Conservation (phyloP, 139 green algal species). For the Chlamydomonas applanata region DNA sequence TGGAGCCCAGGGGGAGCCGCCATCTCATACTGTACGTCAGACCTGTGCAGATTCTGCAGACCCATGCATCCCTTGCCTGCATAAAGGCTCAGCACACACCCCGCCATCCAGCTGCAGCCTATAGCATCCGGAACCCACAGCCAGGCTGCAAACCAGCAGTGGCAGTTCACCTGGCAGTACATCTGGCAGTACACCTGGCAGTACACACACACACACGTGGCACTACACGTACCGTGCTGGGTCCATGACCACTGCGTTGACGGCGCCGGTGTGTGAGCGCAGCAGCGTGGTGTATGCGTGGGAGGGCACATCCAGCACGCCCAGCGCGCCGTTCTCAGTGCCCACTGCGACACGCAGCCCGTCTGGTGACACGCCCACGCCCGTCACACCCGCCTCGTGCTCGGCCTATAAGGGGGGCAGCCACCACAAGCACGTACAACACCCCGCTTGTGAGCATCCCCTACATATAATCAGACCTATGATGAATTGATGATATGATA, state of each 20-base stretch:
- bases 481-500: too few species aligned
- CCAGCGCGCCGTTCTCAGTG: constrained; percentile 66
- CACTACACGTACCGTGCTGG: background rate
- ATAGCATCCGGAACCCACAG: too few species aligned
- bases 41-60: too few species aligned
- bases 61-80: too few species aligned
- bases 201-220: too few species aligned
- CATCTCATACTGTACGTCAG: too few species aligned
- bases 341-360: constrained; percentile 64
- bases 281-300: constrained; percentile 68
- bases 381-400: constrained; percentile 71
- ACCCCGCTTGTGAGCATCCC: background rate
- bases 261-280: constrained; percentile 62
- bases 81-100: too few species aligned
- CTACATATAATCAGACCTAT: background rate
- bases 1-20: too few species aligned
- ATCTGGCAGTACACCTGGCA: too few species aligned
- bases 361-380: constrained; percentile 52
- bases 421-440: background rate
- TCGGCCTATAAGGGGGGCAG: constrained; percentile 53
- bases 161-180: too few species aligned
- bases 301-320: constrained; percentile 69
- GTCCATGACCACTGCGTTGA: constrained; percentile 57
- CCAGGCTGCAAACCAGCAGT: too few species aligned
- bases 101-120: too few species aligned